Evolutionary conservation across 2,329 filamentous ascomycete genomes (phyloP).

Genomic region (Mycosphaerella sp.): DNA sequence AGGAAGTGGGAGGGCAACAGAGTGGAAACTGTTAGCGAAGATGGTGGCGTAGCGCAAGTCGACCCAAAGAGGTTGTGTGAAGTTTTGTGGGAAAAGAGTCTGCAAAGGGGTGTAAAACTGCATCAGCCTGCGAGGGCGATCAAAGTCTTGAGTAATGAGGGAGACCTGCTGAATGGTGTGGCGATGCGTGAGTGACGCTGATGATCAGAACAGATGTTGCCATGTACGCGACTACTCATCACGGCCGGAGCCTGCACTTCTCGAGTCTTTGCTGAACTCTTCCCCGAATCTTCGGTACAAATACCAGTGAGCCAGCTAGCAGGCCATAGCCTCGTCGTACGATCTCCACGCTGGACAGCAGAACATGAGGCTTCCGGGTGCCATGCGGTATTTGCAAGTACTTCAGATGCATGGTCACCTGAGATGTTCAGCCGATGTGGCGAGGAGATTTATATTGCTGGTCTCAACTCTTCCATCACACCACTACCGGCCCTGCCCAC

Average conservation of each 20-base stretch:
- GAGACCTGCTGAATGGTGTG: constrained; percentile 49
- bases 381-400: constrained; percentile 63
- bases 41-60: constrained; percentile 58
- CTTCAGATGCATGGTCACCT: constrained; percentile 55
- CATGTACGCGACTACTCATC: constrained; percentile 61
- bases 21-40: constrained; percentile 57
- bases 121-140: constrained; percentile 58
- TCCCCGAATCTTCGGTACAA: constrained; percentile 48
- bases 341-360: constrained; percentile 50
- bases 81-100: constrained; percentile 56
- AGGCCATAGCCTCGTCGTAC: constrained; percentile 66
- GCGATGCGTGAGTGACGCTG: constrained; percentile 45
- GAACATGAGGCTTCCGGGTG: constrained; percentile 46
- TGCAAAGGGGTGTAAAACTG: constrained; percentile 57
- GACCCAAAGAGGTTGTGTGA: constrained; percentile 62
- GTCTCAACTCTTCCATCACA: constrained; percentile 58
- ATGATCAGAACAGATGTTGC: constrained; percentile 43
- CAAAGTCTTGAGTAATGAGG: constrained; percentile 47
- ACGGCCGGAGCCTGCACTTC: constrained; percentile 67
- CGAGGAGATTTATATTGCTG: constrained; percentile 67
- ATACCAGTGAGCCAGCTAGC: constrained; percentile 59
- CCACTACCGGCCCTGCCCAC: constrained; percentile 55
- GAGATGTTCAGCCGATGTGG: constrained; percentile 64
- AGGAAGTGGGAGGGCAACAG: constrained; percentile 49
- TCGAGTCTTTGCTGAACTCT: constrained; percentile 58